These are phyloP conservation scores for Xanthoceras sorbifolium DNA, from an alignment of 345 rosid species.

Conservation along the genomic window DNA sequence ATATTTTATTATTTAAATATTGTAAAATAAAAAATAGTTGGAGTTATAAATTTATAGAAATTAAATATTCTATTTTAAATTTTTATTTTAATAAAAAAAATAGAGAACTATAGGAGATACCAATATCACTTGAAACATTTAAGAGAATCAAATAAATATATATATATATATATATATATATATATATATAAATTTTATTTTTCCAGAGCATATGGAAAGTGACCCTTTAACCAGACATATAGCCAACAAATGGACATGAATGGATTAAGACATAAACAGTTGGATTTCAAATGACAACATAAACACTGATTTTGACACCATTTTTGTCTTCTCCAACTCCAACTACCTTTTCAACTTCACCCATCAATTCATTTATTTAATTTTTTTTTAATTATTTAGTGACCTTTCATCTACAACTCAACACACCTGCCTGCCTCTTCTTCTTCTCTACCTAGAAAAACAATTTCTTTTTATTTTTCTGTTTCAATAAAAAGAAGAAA, in stretches of 20 bases:
- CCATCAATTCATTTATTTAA: conserved; percentile 9
- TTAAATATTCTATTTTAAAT: too few relatives aligned
- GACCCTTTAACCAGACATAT: conserved; percentile 40
- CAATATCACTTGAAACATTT: conserved; percentile 21
- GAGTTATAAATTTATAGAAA: too few relatives aligned
- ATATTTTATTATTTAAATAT: too few relatives aligned
- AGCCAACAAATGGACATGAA: conserved; percentile 30
- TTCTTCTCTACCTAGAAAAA: background rate
- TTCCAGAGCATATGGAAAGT: conserved; percentile 17
- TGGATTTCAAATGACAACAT: conserved; percentile 25
- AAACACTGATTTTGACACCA: conserved; percentile 36
- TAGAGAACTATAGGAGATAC: too few relatives aligned
- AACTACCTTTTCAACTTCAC: conserved; percentile 10
- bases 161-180: too few relatives aligned
- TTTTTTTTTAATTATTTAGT: background rate
- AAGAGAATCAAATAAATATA: conserved; percentile 14
- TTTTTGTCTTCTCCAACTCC: conserved; percentile 10
- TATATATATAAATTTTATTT: too few relatives aligned
- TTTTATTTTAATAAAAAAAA: too few relatives aligned
- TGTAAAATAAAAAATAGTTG: too few relatives aligned
- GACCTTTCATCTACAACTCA: conserved; percentile 12
- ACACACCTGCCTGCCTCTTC: background rate
- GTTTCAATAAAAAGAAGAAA: background rate
- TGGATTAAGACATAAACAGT: conserved; percentile 30
- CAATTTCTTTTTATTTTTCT: background rate